These are phyloP conservation scores for Rhexocercosporidium sp. DNA, from an alignment of 2,329 filamentous ascomycete species.

Conservation along the genomic window DNA sequence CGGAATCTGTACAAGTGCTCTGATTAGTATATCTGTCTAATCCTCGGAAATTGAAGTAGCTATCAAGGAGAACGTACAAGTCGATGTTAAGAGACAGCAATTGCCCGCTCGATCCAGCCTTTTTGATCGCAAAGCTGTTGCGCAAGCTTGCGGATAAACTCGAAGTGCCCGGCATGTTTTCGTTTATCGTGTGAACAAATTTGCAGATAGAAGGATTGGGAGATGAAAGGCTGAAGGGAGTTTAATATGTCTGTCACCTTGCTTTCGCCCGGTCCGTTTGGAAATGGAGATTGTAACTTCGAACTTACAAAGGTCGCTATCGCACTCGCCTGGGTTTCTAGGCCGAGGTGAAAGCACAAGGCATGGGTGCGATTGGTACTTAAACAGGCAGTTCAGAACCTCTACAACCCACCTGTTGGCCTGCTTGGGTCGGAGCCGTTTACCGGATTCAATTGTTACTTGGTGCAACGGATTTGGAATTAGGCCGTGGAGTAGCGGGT, in stretches of 20 bases:
- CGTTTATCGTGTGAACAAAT: not conserved
- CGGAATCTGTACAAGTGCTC: slow-evolving; percentile 62
- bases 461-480: not conserved
- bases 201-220: not conserved
- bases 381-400: slow-evolving; percentile 1
- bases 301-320: slow-evolving; percentile 8
- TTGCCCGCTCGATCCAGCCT: slow-evolving; percentile 59
- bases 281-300: not conserved
- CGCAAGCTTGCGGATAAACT: slow-evolving; percentile 74
- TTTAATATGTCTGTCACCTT: slow-evolving; percentile 3
- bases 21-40: slow-evolving; percentile 11
- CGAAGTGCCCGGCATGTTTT: slow-evolving; percentile 65
- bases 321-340: slow-evolving; percentile 17
- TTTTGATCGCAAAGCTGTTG: slow-evolving; percentile 68
- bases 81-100: slow-evolving; percentile 69
- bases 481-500: slow-evolving; percentile 1
- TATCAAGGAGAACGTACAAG: slow-evolving; percentile 57
- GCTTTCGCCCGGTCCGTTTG: slow-evolving; percentile 8
- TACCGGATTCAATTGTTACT: slow-evolving; percentile 10
- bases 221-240: not conserved
- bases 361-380: not conserved
- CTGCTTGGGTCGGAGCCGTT: slow-evolving; percentile 4
- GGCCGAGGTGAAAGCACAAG: slow-evolving; percentile 25
- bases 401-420: not conserved
- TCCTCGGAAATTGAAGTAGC: not conserved